Percentiles rank a stretch among this genome's conserved stretches.
phyloP scores from a whole-genome alignment of 2,329 filamentous ascomycete species.

The Cercospora brassicicola region DNA sequence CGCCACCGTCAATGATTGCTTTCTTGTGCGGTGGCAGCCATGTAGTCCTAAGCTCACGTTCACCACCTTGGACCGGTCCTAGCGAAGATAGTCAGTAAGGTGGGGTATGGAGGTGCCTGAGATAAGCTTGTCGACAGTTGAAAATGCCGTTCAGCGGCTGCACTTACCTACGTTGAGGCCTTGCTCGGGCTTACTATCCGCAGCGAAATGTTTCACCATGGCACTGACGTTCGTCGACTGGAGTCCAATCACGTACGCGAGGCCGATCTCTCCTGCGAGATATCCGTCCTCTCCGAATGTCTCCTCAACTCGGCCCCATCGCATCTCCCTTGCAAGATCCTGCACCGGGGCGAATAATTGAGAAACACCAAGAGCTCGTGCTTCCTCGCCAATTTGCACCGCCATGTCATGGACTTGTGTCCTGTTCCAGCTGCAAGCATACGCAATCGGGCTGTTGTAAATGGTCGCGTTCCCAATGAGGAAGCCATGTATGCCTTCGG shows the following conservation, averaged over 20 bases:
- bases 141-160: no score
- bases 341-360: constrained; percentile 71
- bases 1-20: constrained; percentile 68
- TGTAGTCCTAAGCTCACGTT: constrained; percentile 56
- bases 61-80: constrained; percentile 58
- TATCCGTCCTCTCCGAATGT: constrained; percentile 69
- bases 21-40: constrained; percentile 63
- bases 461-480: constrained; percentile 72
- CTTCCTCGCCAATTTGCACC: constrained; percentile 63
- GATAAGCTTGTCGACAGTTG: no score
- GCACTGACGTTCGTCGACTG: constrained; percentile 66
- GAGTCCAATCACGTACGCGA: constrained; percentile 60
- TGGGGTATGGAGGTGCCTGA: no score
- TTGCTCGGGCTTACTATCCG: constrained; percentile 68
- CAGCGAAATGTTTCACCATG: constrained; percentile 75
- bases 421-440: constrained; percentile 70
- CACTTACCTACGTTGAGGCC: constrained; percentile 62
- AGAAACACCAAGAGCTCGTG: constrained; percentile 67
- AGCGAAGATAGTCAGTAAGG: neutral
- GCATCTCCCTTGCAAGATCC: constrained; percentile 69
- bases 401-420: constrained; percentile 67
- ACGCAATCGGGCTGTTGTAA: constrained; percentile 74
- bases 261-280: constrained; percentile 67
- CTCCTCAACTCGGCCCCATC: constrained; percentile 73
- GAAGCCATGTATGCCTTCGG: constrained; percentile 73